These are phyloP conservation scores for Colletotrichum australisinense DNA, from an alignment of 2,329 filamentous ascomycete species.

Conservation along the genomic window DNA sequence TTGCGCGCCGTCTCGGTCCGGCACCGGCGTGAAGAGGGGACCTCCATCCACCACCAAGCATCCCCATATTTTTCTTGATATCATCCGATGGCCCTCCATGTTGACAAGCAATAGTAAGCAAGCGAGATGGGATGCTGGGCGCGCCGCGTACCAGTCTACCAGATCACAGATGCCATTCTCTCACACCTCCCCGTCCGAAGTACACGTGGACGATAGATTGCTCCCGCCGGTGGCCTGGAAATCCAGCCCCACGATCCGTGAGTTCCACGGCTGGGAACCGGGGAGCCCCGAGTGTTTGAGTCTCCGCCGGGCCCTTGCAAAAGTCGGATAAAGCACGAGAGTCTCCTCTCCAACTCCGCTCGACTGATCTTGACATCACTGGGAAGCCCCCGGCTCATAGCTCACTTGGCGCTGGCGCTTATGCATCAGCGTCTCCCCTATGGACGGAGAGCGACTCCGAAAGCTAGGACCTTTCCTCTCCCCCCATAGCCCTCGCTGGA, in stretches of 20 bases:
- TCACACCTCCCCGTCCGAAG: background rate
- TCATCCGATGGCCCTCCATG: background rate
- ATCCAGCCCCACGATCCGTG: slow-evolving; percentile 21
- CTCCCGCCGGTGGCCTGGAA: slow-evolving; percentile 23
- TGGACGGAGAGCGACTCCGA: slow-evolving; percentile 28
- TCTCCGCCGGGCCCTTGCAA: background rate
- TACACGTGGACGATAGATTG: slow-evolving; percentile 31
- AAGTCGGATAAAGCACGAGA: slow-evolving; percentile 20
- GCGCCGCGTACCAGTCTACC: background rate
- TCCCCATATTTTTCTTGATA: background rate
- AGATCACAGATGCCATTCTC: background rate
- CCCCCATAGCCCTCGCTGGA: background rate
- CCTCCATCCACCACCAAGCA: background rate
- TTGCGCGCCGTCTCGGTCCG: slow-evolving; percentile 15
- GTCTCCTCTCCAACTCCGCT: slow-evolving; percentile 25
- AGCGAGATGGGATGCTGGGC: slow-evolving; percentile 4
- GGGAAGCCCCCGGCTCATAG: slow-evolving; percentile 16
- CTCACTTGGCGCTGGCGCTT: slow-evolving; percentile 24
- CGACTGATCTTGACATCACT: slow-evolving; percentile 33
- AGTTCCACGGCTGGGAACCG: slow-evolving; percentile 4
- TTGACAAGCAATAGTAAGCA: background rate
- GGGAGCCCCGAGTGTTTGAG: background rate
- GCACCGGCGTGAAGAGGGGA: slow-evolving; percentile 14
- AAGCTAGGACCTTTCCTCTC: slow-evolving; percentile 16
- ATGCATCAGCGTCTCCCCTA: slow-evolving; percentile 16